phyloP scores from a whole-genome alignment of 1,284 basidiomycete species.

The Fomitopsis betulina region DNA sequence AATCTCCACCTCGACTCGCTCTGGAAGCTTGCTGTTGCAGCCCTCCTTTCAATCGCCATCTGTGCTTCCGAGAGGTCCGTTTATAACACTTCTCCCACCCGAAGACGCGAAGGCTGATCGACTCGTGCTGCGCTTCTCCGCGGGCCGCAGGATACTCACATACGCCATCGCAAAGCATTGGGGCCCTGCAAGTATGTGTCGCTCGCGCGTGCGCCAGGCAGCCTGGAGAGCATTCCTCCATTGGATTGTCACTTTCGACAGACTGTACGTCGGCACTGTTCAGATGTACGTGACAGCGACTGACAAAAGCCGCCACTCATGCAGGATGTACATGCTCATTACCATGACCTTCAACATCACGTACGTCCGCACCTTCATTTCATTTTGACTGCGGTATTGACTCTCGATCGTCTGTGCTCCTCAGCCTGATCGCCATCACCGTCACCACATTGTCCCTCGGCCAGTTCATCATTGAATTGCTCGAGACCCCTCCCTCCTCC shows the following conservation, averaged over 20 bases:
- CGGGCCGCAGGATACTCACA: constrained; percentile 41
- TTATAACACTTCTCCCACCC: constrained; percentile 4
- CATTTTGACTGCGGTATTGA: background rate
- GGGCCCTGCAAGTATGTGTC: constrained; percentile 34
- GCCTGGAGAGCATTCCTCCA: constrained; percentile 53
- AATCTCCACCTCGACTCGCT: constrained; percentile 46
- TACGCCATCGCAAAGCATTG: constrained; percentile 44
- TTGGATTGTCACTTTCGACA: constrained; percentile 48
- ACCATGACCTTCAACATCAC: constrained; percentile 64
- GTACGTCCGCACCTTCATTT: constrained; percentile 36
- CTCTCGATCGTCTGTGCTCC: background rate
- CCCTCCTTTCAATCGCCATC: constrained; percentile 40
- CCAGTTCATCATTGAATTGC: constrained; percentile 52
- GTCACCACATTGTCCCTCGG: constrained; percentile 52
- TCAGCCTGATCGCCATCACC: constrained; percentile 49
- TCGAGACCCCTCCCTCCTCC: constrained; percentile 20
- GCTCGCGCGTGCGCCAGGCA: constrained; percentile 40
- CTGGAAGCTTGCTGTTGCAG: constrained; percentile 38
- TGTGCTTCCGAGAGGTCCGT: constrained; percentile 57
- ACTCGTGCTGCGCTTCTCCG: background rate
- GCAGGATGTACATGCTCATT: constrained; percentile 65
- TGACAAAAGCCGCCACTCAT: background rate
- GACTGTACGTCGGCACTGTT: constrained; percentile 45
- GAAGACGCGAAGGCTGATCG: constrained; percentile 2
- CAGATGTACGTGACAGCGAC: background rate